Conservation (phyloP, 1,284 basidiomycete genomes). For the Tylopilus sp. region DNA sequence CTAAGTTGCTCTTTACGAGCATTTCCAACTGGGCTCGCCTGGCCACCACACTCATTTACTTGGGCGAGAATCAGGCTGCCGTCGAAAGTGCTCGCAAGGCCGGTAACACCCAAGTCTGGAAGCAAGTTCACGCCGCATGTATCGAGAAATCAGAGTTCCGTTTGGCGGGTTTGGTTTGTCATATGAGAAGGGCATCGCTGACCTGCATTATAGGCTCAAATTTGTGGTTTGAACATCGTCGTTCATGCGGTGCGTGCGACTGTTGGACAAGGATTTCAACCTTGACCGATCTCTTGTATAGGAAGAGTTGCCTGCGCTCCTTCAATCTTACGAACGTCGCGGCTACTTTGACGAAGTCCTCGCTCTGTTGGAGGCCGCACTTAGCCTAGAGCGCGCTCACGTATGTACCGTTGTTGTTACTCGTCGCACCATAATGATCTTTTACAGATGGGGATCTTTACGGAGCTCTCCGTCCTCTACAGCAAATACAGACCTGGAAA, state of each 20-base stretch:
- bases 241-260: conserved; percentile 70
- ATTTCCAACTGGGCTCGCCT: conserved; percentile 99
- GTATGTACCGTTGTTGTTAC: conserved; percentile 43
- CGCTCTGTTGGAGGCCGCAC: conserved; percentile 85
- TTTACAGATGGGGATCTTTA: conserved; percentile 80
- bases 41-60: conserved; percentile 97
- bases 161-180: conserved; percentile 43
- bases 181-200: neutral
- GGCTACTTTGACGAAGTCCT: conserved; percentile 96
- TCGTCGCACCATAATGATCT: conserved; percentile 11
- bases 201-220: conserved; percentile 66
- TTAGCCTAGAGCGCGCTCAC: conserved; percentile 94
- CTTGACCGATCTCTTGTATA: conserved; percentile 29
- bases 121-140: conserved; percentile 98
- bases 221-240: conserved; percentile 94
- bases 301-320: conserved; percentile 83
- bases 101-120: conserved; percentile 99
- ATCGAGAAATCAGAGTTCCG: conserved; percentile 97
- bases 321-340: conserved; percentile 84
- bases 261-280: neutral
- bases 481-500: conserved; percentile 97
- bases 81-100: conserved; percentile 99
- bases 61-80: conserved; percentile 96
- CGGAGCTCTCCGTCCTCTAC: conserved; percentile 90
- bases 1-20: conserved; percentile 91